Conservation (phyloP, 192 early-diverging fungal genomes). For the Backusella australiensis region DNA sequence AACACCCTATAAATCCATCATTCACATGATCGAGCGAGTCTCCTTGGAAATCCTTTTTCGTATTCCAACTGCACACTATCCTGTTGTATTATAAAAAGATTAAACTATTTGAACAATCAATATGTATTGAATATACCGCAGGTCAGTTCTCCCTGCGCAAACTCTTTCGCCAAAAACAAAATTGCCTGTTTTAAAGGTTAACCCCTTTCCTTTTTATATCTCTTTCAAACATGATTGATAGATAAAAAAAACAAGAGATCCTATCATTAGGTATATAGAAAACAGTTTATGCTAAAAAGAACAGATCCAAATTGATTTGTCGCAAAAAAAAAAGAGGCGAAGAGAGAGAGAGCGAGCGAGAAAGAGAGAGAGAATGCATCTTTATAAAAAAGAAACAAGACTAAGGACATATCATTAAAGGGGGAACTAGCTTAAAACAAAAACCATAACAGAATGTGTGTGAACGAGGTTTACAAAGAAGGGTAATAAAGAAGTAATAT, state of each 20-base stretch:
- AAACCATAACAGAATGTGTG: conserved; percentile 5
- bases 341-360: not conserved
- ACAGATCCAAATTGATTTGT: not conserved
- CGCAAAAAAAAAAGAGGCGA: not conserved
- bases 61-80: not conserved
- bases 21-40: not conserved
- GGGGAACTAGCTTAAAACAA: not conserved
- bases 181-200: not conserved
- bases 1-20: not conserved
- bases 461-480: not conserved
- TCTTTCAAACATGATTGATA: not conserved
- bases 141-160: not conserved
- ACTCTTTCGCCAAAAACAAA: not conserved
- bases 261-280: not conserved
- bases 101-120: not conserved
- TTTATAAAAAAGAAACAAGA: not conserved
- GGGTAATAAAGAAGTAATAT: not conserved
- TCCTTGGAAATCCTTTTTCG: not conserved
- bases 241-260: no score
- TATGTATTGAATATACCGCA: not conserved
- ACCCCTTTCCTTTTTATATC: not conserved
- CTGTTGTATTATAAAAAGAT: not conserved
- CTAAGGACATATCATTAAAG: not conserved
- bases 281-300: not conserved
- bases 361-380: not conserved